Conservation (phyloP, 2,329 filamentous ascomycete genomes). For the Corniculantispora saksenae region DNA sequence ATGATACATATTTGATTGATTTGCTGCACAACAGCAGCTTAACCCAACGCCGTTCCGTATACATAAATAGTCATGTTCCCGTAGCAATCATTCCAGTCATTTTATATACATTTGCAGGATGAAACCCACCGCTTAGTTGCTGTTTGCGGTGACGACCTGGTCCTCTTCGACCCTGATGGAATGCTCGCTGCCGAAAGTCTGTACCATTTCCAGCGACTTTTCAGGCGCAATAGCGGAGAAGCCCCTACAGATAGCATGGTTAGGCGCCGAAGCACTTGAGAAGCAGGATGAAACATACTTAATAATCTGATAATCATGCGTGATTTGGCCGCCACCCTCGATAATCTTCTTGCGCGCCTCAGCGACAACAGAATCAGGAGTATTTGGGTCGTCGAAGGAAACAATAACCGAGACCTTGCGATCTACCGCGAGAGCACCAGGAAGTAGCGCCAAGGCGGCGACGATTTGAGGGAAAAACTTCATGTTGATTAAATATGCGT, state of each 20-base stretch:
- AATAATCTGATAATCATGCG: constrained; percentile 71
- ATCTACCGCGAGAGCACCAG: constrained; percentile 63
- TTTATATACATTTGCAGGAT: not conserved
- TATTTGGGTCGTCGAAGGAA: constrained; percentile 68
- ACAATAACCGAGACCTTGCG: constrained; percentile 74
- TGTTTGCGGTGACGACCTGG: constrained; percentile 57
- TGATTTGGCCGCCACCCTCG: constrained; percentile 73
- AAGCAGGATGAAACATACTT: constrained; percentile 53
- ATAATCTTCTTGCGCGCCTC: constrained; percentile 71
- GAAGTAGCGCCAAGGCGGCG: constrained; percentile 57
- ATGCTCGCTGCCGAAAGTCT: constrained; percentile 56
- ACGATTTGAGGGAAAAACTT: constrained; percentile 57
- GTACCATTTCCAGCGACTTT: constrained; percentile 67
- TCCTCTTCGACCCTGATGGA: constrained; percentile 71
- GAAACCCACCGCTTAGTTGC: constrained; percentile 12
- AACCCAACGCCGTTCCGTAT: constrained; percentile 4
- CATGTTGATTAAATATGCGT: constrained; percentile 53
- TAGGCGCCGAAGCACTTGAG: not conserved
- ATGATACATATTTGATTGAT: not conserved
- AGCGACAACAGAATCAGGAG: constrained; percentile 65
- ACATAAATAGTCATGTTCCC: constrained; percentile 8
- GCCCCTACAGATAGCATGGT: constrained; percentile 52
- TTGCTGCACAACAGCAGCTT: not conserved
- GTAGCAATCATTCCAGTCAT: not conserved
- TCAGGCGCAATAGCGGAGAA: constrained; percentile 75